Evolutionary conservation across 208 protist species (phyloP).

Genomic region (Acanthamoeba divionensis): DNA sequence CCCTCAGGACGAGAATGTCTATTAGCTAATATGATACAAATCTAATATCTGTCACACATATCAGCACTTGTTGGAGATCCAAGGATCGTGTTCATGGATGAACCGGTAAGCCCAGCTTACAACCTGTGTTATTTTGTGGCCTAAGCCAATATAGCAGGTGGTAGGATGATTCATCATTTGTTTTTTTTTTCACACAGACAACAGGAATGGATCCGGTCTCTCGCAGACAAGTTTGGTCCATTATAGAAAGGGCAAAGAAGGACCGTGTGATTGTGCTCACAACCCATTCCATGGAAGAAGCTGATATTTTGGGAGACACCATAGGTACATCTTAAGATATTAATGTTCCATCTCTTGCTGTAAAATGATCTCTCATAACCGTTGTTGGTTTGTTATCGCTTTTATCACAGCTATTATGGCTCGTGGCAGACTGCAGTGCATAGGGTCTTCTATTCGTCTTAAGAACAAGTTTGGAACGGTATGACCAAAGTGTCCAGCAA

Average conservation of each 20-base stretch:
- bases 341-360: background rate
- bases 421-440: slow-evolving; percentile 21
- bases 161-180: background rate
- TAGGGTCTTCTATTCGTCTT: slow-evolving; percentile 34
- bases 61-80: slow-evolving; percentile 64
- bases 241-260: slow-evolving; percentile 67
- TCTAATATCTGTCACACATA: no score
- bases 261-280: slow-evolving; percentile 67
- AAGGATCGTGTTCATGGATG: slow-evolving; percentile 69
- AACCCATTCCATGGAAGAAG: slow-evolving; percentile 69
- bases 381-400: no score
- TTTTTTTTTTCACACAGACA: slow-evolving; percentile 53
- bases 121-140: background rate
- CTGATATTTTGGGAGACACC: slow-evolving; percentile 43
- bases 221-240: slow-evolving; percentile 69
- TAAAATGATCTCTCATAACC: background rate
- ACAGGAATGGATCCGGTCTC: slow-evolving; percentile 75
- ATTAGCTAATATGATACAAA: slow-evolving; percentile 53
- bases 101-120: slow-evolving; percentile 58
- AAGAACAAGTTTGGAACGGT: slow-evolving; percentile 57
- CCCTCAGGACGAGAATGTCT: background rate
- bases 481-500: no score
- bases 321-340: background rate
- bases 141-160: background rate
- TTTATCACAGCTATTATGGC: slow-evolving; percentile 39